phyloP scores from a whole-genome alignment of 148 eudicot species.

The Nepenthes gracilis region DNA sequence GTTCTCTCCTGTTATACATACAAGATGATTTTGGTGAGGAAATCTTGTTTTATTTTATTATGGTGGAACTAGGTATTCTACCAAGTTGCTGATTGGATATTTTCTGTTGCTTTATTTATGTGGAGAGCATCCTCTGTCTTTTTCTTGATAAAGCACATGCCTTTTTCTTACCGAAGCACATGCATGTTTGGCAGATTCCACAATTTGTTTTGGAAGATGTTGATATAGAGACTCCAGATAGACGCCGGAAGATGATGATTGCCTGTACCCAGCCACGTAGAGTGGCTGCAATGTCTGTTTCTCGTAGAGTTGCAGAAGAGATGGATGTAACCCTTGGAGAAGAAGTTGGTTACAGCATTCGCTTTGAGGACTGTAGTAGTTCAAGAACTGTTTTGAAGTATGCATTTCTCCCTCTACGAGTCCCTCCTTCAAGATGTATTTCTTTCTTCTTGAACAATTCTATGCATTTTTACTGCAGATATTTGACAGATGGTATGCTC shows the following conservation, averaged over 20 bases:
- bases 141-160: no score
- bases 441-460: neutral
- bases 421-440: neutral
- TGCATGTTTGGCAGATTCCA: slow-evolving; percentile 47
- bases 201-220: slow-evolving; percentile 91
- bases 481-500: slow-evolving; percentile 84
- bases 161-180: no score
- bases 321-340: slow-evolving; percentile 95
- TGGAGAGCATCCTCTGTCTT: no score
- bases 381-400: slow-evolving; percentile 74
- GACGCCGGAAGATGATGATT: slow-evolving; percentile 51
- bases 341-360: slow-evolving; percentile 91
- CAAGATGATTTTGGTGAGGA: no score
- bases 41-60: no score
- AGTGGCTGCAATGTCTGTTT: slow-evolving; percentile 98
- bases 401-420: neutral
- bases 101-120: no score
- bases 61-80: no score
- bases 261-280: slow-evolving; percentile 95
- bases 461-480: slow-evolving; percentile 22
- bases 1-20: no score
- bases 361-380: slow-evolving; percentile 85
- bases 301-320: slow-evolving; percentile 90
- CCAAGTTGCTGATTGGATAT: no score
- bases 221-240: slow-evolving; percentile 58